Base-by-base conservation (phyloP, 768 basidiomycete species). In the Aureoboletus auriporus region DNA sequence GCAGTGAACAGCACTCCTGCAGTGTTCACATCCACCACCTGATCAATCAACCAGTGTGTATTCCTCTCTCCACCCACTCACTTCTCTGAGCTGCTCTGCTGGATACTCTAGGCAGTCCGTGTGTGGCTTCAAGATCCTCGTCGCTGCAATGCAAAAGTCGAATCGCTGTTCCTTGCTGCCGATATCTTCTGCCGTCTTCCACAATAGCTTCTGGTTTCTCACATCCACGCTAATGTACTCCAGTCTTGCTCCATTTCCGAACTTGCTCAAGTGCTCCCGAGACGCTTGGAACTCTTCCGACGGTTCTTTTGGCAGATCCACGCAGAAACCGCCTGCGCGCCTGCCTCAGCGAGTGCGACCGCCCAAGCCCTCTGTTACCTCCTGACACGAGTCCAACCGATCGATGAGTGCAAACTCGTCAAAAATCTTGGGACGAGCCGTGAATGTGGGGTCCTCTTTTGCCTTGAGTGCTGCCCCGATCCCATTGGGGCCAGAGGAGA, bases 141-240 rank as follows among this genome's bases (percentile, higher is more conserved):
- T 88, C 12, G 89, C 87, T 5, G 88, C 88, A 49, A 90, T 65
- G 56, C 85, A 87, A 12, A 84, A 74, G 60, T 92, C 88, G 71
- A 91, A 75, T 54, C 87, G 71, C 13, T 78, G 76, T 52, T 90
- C 87, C 54, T 68, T 72, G 50, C 84, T 74, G 1, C 80, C 86
- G 38, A 91, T 82, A 55, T 73, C 72, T 59, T 77, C 69, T 67
- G 68, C 80, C 44, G 71, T 64, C 39, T 69, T 71, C 83, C 86
- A 87, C 57, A 83, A 60, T 31, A 60, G 55, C 38, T 71, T 63
- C 70, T 89, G 86, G 54, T 87, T 71, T 42, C 76, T 77, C 48
- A 88, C 87, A 52, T 89, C 80, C 27, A 73, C 77, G 37, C 70
- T 69, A 43, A 84, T 64, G 64, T 91, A 91, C 66, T 87, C 82